These are phyloP conservation scores for Asterionellopsis glacialis DNA, from an alignment of 108 stramenopile genomes.

Conservation along the genomic window DNA sequence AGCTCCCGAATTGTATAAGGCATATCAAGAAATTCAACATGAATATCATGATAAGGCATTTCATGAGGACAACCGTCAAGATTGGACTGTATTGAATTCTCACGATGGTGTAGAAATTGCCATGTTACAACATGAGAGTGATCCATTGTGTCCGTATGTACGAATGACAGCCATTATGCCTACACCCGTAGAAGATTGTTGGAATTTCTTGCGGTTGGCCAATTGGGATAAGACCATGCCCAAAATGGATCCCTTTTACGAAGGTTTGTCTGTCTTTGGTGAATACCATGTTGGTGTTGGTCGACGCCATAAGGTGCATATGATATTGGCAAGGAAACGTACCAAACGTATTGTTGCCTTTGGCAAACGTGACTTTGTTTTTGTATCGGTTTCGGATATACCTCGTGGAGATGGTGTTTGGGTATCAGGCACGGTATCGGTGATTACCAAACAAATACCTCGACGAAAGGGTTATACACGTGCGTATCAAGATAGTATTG, in stretches of 20 bases:
- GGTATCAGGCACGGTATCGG: constrained; percentile 60
- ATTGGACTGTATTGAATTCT: constrained; percentile 29
- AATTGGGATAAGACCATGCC: constrained; percentile 61
- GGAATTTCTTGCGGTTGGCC: constrained; percentile 44
- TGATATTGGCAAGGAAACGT: constrained; percentile 56
- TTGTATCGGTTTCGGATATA: constrained; percentile 48
- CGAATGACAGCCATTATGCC: constrained; percentile 55
- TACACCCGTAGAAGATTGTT: constrained; percentile 35
- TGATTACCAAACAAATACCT: constrained; percentile 32
- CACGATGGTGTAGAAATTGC: constrained; percentile 40
- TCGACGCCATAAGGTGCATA: constrained; percentile 22
- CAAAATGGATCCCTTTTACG: constrained; percentile 73
- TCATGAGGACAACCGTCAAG: neutral
- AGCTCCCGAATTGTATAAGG: constrained; percentile 28
- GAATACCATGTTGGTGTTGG: constrained; percentile 5
- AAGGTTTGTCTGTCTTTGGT: constrained; percentile 36
- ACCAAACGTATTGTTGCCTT: constrained; percentile 50
- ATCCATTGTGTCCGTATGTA: constrained; percentile 65
- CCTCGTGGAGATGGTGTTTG: constrained; percentile 41
- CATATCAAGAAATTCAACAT: constrained; percentile 28
- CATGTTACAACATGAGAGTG: constrained; percentile 45
- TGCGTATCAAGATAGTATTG: constrained; percentile 69
- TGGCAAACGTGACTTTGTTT: constrained; percentile 66
- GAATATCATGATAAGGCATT: constrained; percentile 37
- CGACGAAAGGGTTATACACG: constrained; percentile 34